These are phyloP conservation scores for Yamadazyma mexicana DNA, from an alignment of 1,139 yeast species.

Conservation along the genomic window DNA sequence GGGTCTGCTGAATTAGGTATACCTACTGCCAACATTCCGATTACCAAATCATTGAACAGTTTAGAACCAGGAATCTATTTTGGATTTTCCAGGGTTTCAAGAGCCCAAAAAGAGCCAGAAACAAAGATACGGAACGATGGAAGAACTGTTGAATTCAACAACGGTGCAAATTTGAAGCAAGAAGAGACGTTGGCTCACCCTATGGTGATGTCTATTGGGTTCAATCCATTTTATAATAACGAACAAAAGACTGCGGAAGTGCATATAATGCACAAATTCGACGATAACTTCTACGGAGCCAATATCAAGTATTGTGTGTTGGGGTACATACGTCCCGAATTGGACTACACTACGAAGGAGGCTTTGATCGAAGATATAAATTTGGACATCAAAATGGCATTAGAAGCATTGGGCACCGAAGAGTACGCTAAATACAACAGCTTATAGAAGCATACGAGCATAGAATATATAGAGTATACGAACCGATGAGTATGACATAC, in stretches of 20 bases:
- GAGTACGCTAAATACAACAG: conserved; percentile 15
- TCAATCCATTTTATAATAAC: conserved; percentile 91
- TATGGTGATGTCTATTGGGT: conserved; percentile 94
- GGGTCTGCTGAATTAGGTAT: conserved; percentile 93
- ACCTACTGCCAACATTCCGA: conserved; percentile 91
- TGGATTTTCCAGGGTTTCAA: conserved; percentile 65
- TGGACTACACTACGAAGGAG: conserved; percentile 81
- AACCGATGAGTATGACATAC: neutral
- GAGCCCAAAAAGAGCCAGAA: conserved; percentile 18
- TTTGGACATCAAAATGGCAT: conserved; percentile 71
- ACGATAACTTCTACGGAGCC: conserved; percentile 79
- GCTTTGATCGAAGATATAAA: conserved; percentile 85
- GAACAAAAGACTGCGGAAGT: conserved; percentile 79
- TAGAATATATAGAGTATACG: too few relatives aligned
- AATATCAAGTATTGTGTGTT: conserved; percentile 63
- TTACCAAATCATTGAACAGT: conserved; percentile 45
- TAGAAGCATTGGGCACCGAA: conserved; percentile 38
- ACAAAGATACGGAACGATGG: conserved; percentile 41
- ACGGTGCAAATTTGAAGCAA: conserved; percentile 51
- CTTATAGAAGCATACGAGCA: too few relatives aligned
- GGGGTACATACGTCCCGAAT: conserved; percentile 91
- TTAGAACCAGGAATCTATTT: conserved; percentile 86
- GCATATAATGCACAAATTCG: conserved; percentile 78
- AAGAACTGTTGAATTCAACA: conserved; percentile 51
- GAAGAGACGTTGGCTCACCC: conserved; percentile 57